Percentiles rank a stretch among this genome's conserved stretches.
Conservation (phyloP, 2,329 filamentous ascomycete species). For the Onygenales sp. region DNA sequence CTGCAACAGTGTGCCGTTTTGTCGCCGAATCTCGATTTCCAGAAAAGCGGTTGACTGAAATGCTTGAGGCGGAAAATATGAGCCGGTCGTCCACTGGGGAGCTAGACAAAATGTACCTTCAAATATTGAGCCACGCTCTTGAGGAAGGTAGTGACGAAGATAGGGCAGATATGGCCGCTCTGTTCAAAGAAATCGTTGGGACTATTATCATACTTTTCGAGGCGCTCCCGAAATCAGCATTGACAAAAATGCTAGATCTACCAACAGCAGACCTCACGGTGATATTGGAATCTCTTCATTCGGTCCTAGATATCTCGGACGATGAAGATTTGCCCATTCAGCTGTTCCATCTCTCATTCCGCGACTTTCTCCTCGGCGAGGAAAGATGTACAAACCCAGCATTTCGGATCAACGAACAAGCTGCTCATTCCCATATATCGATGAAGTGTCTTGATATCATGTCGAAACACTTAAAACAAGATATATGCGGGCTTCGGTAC, state of each 20-base stretch:
- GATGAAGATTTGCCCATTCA: constrained; percentile 11
- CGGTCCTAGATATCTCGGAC: constrained; percentile 15
- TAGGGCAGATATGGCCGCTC: constrained; percentile 2
- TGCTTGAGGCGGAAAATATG: constrained; percentile 3
- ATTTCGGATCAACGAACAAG: constrained; percentile 12
- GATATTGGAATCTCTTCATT: constrained; percentile 13
- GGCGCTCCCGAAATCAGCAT: constrained; percentile 11
- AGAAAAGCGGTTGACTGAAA: constrained; percentile 6
- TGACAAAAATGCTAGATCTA: constrained; percentile 13
- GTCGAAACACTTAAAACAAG: constrained; percentile 9
- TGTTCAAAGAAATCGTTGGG: constrained; percentile 13
- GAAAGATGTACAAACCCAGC: neutral
- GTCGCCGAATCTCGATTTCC: constrained; percentile 9
- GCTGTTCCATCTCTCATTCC: constrained; percentile 19
- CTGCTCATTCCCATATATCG: constrained; percentile 8
- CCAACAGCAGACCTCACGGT: constrained; percentile 6
- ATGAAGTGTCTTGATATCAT: constrained; percentile 10
- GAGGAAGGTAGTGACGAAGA: neutral
- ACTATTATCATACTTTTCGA: constrained; percentile 12
- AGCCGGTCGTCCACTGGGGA: neutral
- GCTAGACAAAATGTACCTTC: constrained; percentile 7
- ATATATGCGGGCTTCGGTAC: constrained; percentile 11
- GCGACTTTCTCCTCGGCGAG: constrained; percentile 16
- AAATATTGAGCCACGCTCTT: constrained; percentile 2
- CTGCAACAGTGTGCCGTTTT: constrained; percentile 19